These are phyloP conservation scores for Stipa capillata DNA, from an alignment of 176 grass and related monocot genomes.

Conservation along the genomic window DNA sequence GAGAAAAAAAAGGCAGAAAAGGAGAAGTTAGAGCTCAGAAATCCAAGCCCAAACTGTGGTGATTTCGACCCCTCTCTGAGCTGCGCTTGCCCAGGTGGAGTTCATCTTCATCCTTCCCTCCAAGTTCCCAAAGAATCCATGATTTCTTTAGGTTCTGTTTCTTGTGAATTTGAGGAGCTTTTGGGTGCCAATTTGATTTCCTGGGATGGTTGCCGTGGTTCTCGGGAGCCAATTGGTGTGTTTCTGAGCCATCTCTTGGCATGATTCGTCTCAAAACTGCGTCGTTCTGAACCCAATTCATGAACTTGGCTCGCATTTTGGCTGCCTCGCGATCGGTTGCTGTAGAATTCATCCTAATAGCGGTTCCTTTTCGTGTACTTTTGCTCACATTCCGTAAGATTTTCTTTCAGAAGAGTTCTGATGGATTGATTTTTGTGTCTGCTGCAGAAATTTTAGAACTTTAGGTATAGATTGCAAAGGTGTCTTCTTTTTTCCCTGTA, in stretches of 20 bases:
- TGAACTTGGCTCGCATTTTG: background rate
- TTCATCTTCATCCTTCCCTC: background rate
- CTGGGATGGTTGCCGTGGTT: background rate
- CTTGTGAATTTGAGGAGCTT: background rate
- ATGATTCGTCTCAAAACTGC: background rate
- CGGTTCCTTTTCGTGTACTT: background rate
- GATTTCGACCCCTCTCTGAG: background rate
- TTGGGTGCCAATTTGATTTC: background rate
- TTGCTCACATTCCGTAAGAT: background rate
- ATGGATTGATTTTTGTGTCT: background rate
- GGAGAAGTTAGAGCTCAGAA: constrained; percentile 6
- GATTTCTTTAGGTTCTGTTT: background rate
- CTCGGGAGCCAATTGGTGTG: background rate
- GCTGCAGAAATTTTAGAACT: background rate
- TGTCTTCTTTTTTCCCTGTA: background rate
- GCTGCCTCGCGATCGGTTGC: background rate
- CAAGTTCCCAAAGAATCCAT: background rate
- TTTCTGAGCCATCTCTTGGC: background rate
- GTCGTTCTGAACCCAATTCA: background rate
- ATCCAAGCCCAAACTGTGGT: background rate
- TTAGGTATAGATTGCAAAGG: background rate
- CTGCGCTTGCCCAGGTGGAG: background rate
- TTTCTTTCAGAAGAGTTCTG: background rate
- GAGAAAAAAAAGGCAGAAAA: background rate
- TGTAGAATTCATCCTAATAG: background rate